Percentiles rank a stretch among this genome's conserved stretches.
phyloP scores from a whole-genome alignment of 768 basidiomycete species.

The Nevesoporus exiguus region DNA sequence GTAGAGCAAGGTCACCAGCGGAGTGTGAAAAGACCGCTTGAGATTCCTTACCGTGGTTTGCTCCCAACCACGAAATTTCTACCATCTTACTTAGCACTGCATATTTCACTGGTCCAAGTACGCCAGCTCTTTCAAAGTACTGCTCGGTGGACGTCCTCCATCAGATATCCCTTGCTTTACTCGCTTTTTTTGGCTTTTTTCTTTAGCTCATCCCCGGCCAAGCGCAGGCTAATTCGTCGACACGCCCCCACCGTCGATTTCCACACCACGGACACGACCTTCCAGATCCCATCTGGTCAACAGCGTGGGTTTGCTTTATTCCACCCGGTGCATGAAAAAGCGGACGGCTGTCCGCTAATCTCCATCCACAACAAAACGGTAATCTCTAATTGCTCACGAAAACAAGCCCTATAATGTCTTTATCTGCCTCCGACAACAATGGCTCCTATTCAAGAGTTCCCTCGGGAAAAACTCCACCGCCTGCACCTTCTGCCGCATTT shows the following conservation, averaged over 20 bases:
- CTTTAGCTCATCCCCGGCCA: slow-evolving; percentile 26
- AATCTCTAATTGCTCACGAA: slow-evolving; percentile 77
- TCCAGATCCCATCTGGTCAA: slow-evolving; percentile 15
- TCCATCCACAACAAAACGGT: slow-evolving; percentile 39
- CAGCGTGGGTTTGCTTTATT: slow-evolving; percentile 23
- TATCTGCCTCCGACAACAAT: slow-evolving; percentile 81
- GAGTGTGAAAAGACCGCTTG: slow-evolving; percentile 34
- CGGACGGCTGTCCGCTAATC: slow-evolving; percentile 33
- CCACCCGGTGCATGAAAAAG: slow-evolving; percentile 31
- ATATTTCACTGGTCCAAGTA: slow-evolving; percentile 36
- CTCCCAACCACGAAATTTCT: slow-evolving; percentile 33
- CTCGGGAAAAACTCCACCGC: slow-evolving; percentile 87
- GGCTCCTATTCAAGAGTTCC: slow-evolving; percentile 77
- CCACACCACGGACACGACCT: slow-evolving; percentile 29
- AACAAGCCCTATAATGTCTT: slow-evolving; percentile 78
- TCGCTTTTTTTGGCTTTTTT: slow-evolving; percentile 14
- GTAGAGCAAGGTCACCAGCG: slow-evolving; percentile 17
- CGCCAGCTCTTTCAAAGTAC: slow-evolving; percentile 35
- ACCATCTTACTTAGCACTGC: slow-evolving; percentile 38
- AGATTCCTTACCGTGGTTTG: slow-evolving; percentile 23
- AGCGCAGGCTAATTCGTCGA: slow-evolving; percentile 32
- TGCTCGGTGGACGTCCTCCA: slow-evolving; percentile 30
- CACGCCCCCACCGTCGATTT: slow-evolving; percentile 23
- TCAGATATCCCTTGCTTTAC: slow-evolving; percentile 31
- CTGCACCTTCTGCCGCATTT: slow-evolving; percentile 85